Evolutionary conservation across 176 grass and related monocot genomes (phyloP), one percentile per base, ranked within the genome.

Genomic region (Hsuehochloa calcarea): DNA sequence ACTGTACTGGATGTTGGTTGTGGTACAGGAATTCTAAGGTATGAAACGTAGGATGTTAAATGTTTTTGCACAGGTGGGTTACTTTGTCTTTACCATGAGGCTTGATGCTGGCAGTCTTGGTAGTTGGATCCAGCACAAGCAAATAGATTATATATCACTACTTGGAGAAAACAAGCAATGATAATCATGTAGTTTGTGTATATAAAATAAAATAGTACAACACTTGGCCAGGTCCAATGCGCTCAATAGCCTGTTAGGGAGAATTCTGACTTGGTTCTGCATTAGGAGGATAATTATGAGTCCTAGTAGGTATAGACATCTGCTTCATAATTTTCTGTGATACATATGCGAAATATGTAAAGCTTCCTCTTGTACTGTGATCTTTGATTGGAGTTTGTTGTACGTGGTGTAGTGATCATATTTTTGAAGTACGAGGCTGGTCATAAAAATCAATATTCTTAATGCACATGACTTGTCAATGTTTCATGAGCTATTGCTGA

Each of bases 11-110:
- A 99, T 92, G 96, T 99, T 90, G 96, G 96, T 87, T 99, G 96
- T 70, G 96, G 96, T 68, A 96, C 93, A 27, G 93, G 96, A 78
- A 99, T 99, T 81, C 60, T 99, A 88, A 96, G 96, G 96, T 99
- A 82, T 56, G 38, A 40, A 64, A 25, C 10, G 14, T 60, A 78
- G 14, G 29, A 39, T 79, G 63, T 27, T 3, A 49, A 75, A 80
- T 58, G 20, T 5, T 74, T 82, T 27, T 50, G 3, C 17, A n/a
- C 7, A 29, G 1, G 4, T n/a, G 8, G 5, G 8, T 74, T 87
- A 79, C n/a, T 69, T 79, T 61, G 22, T 75, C 25, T 87, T 79
- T 79, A 43, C 22, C 68, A 67, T 58, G 27, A 79, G n/a, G 55
- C 20, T 62, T 4, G 5, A 41, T 71, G 59, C 6, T 67, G 46